Conservation (phyloP, 2,329 filamentous ascomycete genomes). For the Epichloe gansuensis region DNA sequence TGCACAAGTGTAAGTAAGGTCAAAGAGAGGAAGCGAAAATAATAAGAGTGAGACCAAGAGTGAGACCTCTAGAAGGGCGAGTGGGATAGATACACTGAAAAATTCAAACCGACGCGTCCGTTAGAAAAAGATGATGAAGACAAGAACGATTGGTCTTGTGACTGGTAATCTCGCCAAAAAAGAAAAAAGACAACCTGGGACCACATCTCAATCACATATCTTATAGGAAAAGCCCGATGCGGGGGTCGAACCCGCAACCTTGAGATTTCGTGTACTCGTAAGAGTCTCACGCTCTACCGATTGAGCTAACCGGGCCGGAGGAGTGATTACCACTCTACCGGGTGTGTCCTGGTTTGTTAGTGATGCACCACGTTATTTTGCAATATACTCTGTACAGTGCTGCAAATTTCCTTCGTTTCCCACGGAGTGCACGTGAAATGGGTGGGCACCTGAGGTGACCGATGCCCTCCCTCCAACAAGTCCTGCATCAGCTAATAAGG, state of each 20-base stretch:
- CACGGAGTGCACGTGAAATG: too few relatives aligned
- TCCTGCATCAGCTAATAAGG: too few relatives aligned
- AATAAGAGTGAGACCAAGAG: too few relatives aligned
- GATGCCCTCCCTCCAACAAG: too few relatives aligned
- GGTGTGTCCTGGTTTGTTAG: neutral
- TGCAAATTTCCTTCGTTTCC: neutral
- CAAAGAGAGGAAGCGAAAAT: too few relatives aligned
- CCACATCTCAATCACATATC: neutral
- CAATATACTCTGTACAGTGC: neutral
- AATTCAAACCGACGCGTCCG: too few relatives aligned
- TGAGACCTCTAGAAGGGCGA: too few relatives aligned
- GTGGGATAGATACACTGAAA: too few relatives aligned
- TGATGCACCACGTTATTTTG: rapidly evolving
- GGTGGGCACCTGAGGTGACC: too few relatives aligned
- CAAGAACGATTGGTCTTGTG: neutral
- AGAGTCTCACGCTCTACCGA: conserved; percentile 60
- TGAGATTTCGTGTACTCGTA: conserved; percentile 28
- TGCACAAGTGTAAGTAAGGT: too few relatives aligned
- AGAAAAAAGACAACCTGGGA: neutral
- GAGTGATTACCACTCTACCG: neutral
- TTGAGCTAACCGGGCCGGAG: conserved; percentile 25
- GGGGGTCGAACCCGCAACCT: conserved; percentile 42
- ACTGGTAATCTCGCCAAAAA: too few relatives aligned
- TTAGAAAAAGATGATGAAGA: neutral
- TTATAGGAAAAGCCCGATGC: conserved; percentile 18